Conservation (phyloP, 352 stramenopile genomes). For the Phytophthora multivora region DNA sequence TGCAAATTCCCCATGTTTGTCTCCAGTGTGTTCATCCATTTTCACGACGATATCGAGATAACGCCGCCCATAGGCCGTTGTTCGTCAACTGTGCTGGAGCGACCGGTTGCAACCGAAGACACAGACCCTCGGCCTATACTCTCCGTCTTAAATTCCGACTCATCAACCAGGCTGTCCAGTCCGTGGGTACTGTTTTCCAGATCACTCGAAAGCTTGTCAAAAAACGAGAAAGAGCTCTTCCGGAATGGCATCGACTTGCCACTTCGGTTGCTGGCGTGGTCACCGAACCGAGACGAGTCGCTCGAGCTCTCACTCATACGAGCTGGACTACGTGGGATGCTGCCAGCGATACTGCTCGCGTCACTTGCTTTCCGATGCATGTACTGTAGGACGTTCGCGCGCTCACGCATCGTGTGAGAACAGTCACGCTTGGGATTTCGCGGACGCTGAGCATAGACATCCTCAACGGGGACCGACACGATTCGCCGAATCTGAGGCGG, state of each 20-base stretch:
- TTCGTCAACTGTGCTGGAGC: slow-evolving; percentile 35
- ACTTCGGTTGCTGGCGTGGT: slow-evolving; percentile 58
- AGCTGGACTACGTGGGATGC: slow-evolving; percentile 58
- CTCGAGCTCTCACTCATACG: slow-evolving; percentile 75
- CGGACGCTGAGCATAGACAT: slow-evolving; percentile 20
- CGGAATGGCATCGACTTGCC: slow-evolving; percentile 47
- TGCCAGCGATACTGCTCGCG: slow-evolving; percentile 72
- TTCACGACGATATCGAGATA: slow-evolving; percentile 39
- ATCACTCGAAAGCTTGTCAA: slow-evolving; percentile 84
- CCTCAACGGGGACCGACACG: slow-evolving; percentile 36
- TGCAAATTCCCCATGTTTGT: slow-evolving; percentile 28
- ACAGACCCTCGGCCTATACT: slow-evolving; percentile 29
- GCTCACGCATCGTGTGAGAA: slow-evolving; percentile 78
- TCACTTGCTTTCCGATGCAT: slow-evolving; percentile 87
- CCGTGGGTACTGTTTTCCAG: slow-evolving; percentile 62
- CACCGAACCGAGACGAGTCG: slow-evolving; percentile 59
- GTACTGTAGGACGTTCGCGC: slow-evolving; percentile 86
- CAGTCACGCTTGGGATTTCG: slow-evolving; percentile 47
- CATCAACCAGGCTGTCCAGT: slow-evolving; percentile 51
- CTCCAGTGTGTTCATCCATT: slow-evolving; percentile 6
- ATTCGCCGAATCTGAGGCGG: slow-evolving; percentile 47
- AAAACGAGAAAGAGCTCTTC: slow-evolving; percentile 89
- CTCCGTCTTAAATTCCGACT: slow-evolving; percentile 37
- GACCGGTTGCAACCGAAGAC: slow-evolving; percentile 29
- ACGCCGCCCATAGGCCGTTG: slow-evolving; percentile 23